These are phyloP conservation scores for Macrophomina tecta DNA, from an alignment of 2,329 filamentous ascomycete species.

Conservation along the genomic window DNA sequence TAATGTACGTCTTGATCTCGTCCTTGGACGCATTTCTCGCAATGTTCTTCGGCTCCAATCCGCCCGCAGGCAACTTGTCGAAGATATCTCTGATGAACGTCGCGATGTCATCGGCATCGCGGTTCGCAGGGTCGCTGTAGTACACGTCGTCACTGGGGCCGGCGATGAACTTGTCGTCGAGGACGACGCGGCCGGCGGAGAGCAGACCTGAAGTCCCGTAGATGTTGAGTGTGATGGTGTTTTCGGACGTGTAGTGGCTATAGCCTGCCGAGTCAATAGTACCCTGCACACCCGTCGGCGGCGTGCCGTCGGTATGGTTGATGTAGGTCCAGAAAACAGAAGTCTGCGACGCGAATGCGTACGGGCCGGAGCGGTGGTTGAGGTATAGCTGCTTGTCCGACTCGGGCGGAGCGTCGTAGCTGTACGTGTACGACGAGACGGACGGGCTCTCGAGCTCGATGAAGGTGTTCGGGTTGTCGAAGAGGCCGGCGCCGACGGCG, in stretches of 20 bases:
- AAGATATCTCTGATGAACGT: conserved; percentile 60
- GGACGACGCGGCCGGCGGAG: conserved; percentile 55
- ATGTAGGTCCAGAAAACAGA: conserved; percentile 60
- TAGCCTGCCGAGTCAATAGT: conserved; percentile 59
- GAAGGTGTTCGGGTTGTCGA: conserved; percentile 64
- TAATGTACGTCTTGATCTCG: conserved; percentile 59
- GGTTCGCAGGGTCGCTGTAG: conserved; percentile 50
- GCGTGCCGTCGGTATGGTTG: conserved; percentile 44
- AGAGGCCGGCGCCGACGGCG: conserved; percentile 57
- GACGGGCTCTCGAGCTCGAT: conserved; percentile 54
- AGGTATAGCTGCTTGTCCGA: conserved; percentile 57
- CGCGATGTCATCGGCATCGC: conserved; percentile 57
- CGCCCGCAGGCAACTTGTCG: conserved; percentile 48
- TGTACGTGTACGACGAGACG: conserved; percentile 56
- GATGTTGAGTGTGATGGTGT: conserved; percentile 62
- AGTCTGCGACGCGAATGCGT: conserved; percentile 60
- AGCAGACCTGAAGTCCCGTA: conserved; percentile 63
- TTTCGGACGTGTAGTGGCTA: conserved; percentile 46
- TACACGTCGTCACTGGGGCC: conserved; percentile 47
- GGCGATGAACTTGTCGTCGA: conserved; percentile 54
- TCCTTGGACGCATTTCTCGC: conserved; percentile 53
- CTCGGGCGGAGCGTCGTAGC: conserved; percentile 52
- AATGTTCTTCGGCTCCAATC: conserved; percentile 57
- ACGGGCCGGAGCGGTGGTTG: conserved; percentile 56
- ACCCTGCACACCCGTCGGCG: conserved; percentile 56